Conservation (phyloP, 2,329 filamentous ascomycete species). For the Diplodia corticola region DNA sequence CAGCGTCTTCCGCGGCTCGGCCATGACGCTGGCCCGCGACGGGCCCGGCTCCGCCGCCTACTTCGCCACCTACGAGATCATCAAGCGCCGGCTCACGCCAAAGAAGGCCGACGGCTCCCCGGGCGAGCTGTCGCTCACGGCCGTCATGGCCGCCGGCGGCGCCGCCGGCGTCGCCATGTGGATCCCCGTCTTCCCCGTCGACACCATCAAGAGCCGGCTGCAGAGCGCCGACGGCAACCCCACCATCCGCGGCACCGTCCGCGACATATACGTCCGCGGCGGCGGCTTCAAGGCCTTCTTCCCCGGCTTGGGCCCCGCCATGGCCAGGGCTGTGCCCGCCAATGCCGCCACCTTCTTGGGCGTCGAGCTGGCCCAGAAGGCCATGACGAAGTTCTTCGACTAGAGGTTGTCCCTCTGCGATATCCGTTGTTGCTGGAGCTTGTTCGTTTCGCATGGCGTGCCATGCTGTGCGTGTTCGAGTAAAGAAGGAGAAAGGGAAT, state of each 20-base stretch:
- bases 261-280: slow-evolving; percentile 77
- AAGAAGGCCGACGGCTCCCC: slow-evolving; percentile 73
- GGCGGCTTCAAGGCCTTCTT: slow-evolving; percentile 94
- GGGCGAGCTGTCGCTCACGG: slow-evolving; percentile 76
- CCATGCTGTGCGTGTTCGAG: not conserved
- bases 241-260: slow-evolving; percentile 75
- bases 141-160: slow-evolving; percentile 83
- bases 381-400: slow-evolving; percentile 73
- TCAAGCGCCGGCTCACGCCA: slow-evolving; percentile 85
- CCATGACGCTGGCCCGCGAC: slow-evolving; percentile 90
- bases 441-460: not conserved
- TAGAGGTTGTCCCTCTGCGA: not conserved
- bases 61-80: slow-evolving; percentile 95
- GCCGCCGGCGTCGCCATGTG: slow-evolving; percentile 97
- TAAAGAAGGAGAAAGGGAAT: not conserved
- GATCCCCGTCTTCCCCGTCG: slow-evolving; percentile 97
- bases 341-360: slow-evolving; percentile 94
- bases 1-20: slow-evolving; percentile 87
- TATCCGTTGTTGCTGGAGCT: not conserved
- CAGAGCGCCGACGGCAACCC: slow-evolving; percentile 88
- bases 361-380: slow-evolving; percentile 79
- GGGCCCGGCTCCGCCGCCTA: slow-evolving; percentile 92
- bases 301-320: slow-evolving; percentile 89
- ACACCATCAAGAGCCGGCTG: slow-evolving; percentile 91
- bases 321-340: slow-evolving; percentile 89